Evolutionary conservation across 75 land plant species (phyloP).

Genomic region (Ceratopteris richardii): DNA sequence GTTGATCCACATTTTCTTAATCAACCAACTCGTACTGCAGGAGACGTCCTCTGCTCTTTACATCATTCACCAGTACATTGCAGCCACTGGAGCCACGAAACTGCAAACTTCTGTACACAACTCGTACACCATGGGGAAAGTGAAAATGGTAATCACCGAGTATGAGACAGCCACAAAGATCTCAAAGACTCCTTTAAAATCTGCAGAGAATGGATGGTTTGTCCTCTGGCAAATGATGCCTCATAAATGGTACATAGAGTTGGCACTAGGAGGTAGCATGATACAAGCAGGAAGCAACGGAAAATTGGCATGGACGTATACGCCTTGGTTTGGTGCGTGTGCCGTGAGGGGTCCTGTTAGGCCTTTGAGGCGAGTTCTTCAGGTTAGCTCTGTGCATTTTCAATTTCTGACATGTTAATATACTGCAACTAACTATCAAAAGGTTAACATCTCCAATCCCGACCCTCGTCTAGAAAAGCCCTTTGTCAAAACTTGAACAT

Average conservation of each 20-base stretch:
- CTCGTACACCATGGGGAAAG: slow-evolving; percentile 64
- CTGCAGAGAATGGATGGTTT: slow-evolving; percentile 57
- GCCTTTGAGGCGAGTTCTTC: slow-evolving; percentile 61
- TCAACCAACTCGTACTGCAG: too few species aligned
- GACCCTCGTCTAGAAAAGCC: too few species aligned
- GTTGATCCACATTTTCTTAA: too few species aligned
- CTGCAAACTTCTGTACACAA: slow-evolving; percentile 2
- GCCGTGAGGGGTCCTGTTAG: slow-evolving; percentile 78
- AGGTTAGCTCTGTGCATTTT: too few species aligned
- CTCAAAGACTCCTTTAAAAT: slow-evolving; percentile 31
- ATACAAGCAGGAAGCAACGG: slow-evolving; percentile 50
- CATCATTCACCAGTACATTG: background rate
- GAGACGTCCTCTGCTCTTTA: background rate
- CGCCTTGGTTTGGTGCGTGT: slow-evolving; percentile 79
- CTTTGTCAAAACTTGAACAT: too few species aligned
- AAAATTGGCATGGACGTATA: slow-evolving; percentile 65
- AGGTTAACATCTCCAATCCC: too few species aligned
- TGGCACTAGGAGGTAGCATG: slow-evolving; percentile 57
- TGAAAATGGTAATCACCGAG: slow-evolving; percentile 59
- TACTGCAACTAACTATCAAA: too few species aligned
- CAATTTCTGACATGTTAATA: too few species aligned
- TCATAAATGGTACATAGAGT: slow-evolving; percentile 80
- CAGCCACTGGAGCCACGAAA: background rate
- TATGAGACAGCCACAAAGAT: slow-evolving; percentile 44
- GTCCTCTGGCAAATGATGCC: slow-evolving; percentile 80